These are phyloP conservation scores for Botrytis tulipae DNA, from an alignment of 2,329 filamentous ascomycete species.

Conservation along the genomic window DNA sequence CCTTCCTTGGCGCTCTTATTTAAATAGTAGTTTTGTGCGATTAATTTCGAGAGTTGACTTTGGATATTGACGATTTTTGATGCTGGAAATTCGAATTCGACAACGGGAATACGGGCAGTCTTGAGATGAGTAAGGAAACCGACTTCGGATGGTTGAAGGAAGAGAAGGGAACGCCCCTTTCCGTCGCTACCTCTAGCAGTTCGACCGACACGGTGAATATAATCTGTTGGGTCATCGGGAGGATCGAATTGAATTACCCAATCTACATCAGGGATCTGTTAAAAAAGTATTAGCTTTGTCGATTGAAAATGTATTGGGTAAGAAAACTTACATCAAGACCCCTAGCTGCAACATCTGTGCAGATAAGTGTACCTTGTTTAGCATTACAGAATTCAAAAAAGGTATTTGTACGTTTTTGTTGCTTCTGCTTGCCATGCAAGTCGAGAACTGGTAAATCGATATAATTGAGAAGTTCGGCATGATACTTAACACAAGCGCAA, in stretches of 20 bases:
- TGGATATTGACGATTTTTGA: conserved; percentile 91
- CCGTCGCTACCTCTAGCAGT: conserved; percentile 82
- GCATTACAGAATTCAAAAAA: conserved; percentile 97
- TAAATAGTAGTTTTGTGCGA: conserved; percentile 93
- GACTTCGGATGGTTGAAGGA: conserved; percentile 87
- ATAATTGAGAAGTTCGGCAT: conserved; percentile 93
- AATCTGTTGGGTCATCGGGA: conserved; percentile 84
- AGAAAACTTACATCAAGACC: conserved; percentile 71
- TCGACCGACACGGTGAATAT: conserved; percentile 94
- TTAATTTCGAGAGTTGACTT: conserved; percentile 89
- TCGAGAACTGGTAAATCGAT: conserved; percentile 89
- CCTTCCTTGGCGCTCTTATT: conserved; percentile 80
- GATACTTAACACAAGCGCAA: conserved; percentile 93
- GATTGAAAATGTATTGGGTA: neutral
- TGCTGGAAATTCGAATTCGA: conserved; percentile 91
- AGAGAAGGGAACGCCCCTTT: conserved; percentile 87
- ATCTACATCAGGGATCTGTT: conserved; percentile 83
- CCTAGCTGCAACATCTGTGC: conserved; percentile 93
- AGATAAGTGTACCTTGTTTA: conserved; percentile 82
- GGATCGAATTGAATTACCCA: conserved; percentile 97
- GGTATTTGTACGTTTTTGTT: conserved; percentile 97
- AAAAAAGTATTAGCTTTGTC: neutral
- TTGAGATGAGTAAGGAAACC: conserved; percentile 91
- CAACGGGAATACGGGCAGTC: conserved; percentile 85
- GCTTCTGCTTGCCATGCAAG: conserved; percentile 94